phyloP scores from a whole-genome alignment of 495 filamentous ascomycete species.

The Jackrogersella minutella region DNA sequence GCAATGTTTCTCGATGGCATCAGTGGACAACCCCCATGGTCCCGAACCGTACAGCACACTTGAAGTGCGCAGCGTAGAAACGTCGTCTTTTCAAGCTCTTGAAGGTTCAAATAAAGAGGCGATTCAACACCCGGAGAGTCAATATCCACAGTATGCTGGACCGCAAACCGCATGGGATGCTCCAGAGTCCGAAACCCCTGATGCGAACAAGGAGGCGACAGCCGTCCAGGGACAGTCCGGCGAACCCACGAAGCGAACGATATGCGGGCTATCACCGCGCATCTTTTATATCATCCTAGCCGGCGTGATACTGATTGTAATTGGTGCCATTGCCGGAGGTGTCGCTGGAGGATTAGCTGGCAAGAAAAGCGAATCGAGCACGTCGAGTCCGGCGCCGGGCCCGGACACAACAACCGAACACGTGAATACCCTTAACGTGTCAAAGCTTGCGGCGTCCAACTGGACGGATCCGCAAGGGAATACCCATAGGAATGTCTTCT shows the following conservation, averaged over 20 bases:
- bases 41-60: conserved; percentile 37
- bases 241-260: conserved; percentile 8
- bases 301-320: conserved; percentile 10
- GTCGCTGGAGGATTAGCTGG: conserved; percentile 19
- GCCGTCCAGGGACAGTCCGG: neutral
- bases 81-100: neutral
- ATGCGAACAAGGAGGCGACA: neutral
- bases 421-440: conserved; percentile 13
- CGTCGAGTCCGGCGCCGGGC: neutral
- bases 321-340: conserved; percentile 30
- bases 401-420: neutral
- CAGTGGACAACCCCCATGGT: conserved; percentile 16
- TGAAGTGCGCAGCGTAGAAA: conserved; percentile 26
- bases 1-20: conserved; percentile 40
- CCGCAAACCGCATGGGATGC: conserved; percentile 1
- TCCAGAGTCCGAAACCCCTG: conserved; percentile 4
- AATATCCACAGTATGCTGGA: conserved; percentile 21
- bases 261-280: conserved; percentile 27
- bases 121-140: conserved; percentile 18
- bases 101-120: conserved; percentile 29
- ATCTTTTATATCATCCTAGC: conserved; percentile 24
- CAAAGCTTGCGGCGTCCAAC: conserved; percentile 34
- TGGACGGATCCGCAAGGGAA: conserved; percentile 29
- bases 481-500: conserved; percentile 30
- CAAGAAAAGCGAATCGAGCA: conserved; percentile 1